Evolutionary conservation across 2,329 filamentous ascomycete genomes (phyloP).

Genomic region (Beauveria caledonica): DNA sequence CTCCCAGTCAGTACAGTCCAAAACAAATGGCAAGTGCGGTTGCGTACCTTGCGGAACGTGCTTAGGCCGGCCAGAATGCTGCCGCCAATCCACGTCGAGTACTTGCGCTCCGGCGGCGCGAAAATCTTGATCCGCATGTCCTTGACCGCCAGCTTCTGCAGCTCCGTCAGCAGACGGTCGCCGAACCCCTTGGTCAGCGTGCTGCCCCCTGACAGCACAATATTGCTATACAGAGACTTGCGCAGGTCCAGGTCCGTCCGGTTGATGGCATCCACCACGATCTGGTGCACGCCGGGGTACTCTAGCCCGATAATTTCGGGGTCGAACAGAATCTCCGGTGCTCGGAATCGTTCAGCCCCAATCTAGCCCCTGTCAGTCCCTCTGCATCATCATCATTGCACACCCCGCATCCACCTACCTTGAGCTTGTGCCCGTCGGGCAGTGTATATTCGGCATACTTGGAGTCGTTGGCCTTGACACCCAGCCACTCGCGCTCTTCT

Average conservation of each 20-base stretch:
- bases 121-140: conserved; percentile 99
- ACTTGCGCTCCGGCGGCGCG: conserved; percentile 93
- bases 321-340: conserved; percentile 95
- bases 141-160: conserved; percentile 89
- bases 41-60: conserved; percentile 88
- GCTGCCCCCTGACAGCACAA: conserved; percentile 91
- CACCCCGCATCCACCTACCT: conserved; percentile 44
- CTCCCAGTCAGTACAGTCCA: conserved; percentile 11
- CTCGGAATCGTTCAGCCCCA: conserved; percentile 88
- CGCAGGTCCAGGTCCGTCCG: conserved; percentile 92
- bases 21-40: background rate
- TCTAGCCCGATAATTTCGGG: conserved; percentile 95
- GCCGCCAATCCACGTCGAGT: conserved; percentile 98
- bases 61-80: conserved; percentile 94
- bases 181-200: conserved; percentile 96
- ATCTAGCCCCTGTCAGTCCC: conserved; percentile 44
- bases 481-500: conserved; percentile 94
- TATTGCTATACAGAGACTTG: conserved; percentile 90
- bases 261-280: conserved; percentile 92
- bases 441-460: conserved; percentile 82
- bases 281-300: conserved; percentile 95
- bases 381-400: background rate
- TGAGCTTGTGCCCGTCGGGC: conserved; percentile 88
- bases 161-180: conserved; percentile 82
- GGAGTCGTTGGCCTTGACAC: conserved; percentile 65